These are phyloP conservation scores for Salix suchowensis DNA, from an alignment of 345 rosid species.

Conservation along the genomic window DNA sequence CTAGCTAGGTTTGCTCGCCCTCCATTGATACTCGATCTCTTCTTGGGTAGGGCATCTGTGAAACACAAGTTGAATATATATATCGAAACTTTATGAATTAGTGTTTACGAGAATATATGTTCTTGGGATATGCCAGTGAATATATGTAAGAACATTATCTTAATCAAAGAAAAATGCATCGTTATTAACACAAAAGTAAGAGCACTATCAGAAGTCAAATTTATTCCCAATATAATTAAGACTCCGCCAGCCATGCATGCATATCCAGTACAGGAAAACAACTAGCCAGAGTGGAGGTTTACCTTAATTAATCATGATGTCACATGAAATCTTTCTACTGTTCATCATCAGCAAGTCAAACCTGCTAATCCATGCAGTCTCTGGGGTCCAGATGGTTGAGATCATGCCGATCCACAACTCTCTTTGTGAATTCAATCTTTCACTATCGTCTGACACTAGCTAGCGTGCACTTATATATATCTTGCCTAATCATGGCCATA, in stretches of 20 bases:
- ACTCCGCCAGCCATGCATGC: neutral
- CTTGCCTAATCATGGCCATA: neutral
- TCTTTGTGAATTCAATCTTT: neutral
- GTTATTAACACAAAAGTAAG: neutral
- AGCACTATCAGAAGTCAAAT: neutral
- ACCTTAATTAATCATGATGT: slow-evolving; percentile 29
- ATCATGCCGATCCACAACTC: neutral
- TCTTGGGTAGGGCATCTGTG: neutral
- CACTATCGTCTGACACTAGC: neutral
- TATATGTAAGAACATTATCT: neutral
- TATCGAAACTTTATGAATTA: neutral
- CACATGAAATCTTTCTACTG: slow-evolving; percentile 20
- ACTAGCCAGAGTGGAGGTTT: neutral
- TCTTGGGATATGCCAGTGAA: too few relatives aligned
- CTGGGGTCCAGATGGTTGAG: slow-evolving; percentile 18
- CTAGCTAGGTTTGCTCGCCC: slow-evolving; percentile 2
- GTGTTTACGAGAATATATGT: neutral
- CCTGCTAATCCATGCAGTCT: slow-evolving; percentile 34
- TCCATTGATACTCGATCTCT: neutral
- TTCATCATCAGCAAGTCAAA: slow-evolving; percentile 40
- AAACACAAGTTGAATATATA: neutral
- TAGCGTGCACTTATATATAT: neutral
- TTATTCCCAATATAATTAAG: neutral
- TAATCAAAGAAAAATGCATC: neutral
- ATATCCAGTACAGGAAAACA: neutral